These are phyloP conservation scores for Dalbergia cochinchinensis DNA, from an alignment of 306 rosid species.

Conservation along the genomic window DNA sequence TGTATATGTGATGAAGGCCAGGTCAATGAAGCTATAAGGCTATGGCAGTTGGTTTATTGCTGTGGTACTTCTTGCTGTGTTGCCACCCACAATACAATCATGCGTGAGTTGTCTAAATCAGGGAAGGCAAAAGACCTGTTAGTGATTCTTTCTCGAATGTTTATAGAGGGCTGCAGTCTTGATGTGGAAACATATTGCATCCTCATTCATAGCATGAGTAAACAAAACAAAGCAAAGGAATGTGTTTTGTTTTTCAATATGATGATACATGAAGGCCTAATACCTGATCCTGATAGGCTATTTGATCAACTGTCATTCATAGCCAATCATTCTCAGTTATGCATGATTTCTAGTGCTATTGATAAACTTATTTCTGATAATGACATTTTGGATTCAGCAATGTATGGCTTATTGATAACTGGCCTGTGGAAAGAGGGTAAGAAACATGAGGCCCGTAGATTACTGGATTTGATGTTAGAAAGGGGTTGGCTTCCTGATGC, in stretches of 20 bases:
- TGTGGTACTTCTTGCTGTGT: constrained; percentile 62
- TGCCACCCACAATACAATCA: constrained; percentile 60
- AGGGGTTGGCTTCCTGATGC: constrained; percentile 90
- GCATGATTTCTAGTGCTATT: constrained; percentile 61
- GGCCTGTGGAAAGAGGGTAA: constrained; percentile 88
- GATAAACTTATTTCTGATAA: constrained; percentile 49
- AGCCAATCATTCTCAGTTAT: constrained; percentile 60
- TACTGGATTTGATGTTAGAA: constrained; percentile 87
- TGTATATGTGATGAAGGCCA: constrained; percentile 66
- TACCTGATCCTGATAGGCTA: constrained; percentile 71
- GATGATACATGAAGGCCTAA: constrained; percentile 70
- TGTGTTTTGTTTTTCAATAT: constrained; percentile 64
- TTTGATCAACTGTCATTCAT: constrained; percentile 62
- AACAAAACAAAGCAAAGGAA: constrained; percentile 57
- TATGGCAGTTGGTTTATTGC: constrained; percentile 64
- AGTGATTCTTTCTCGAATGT: constrained; percentile 66
- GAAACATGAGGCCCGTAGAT: constrained; percentile 55
- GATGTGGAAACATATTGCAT: constrained; percentile 70
- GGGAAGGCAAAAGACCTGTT: constrained; percentile 52
- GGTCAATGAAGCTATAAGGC: constrained; percentile 57
- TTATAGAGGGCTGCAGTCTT: constrained; percentile 64
- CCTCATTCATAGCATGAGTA: constrained; percentile 66
- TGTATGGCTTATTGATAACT: constrained; percentile 65
- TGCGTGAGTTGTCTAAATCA: constrained; percentile 62
- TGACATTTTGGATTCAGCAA: constrained; percentile 57